These are phyloP conservation scores for Butyriboletus loyo DNA, from an alignment of 768 basidiomycete genomes.

Conservation along the genomic window DNA sequence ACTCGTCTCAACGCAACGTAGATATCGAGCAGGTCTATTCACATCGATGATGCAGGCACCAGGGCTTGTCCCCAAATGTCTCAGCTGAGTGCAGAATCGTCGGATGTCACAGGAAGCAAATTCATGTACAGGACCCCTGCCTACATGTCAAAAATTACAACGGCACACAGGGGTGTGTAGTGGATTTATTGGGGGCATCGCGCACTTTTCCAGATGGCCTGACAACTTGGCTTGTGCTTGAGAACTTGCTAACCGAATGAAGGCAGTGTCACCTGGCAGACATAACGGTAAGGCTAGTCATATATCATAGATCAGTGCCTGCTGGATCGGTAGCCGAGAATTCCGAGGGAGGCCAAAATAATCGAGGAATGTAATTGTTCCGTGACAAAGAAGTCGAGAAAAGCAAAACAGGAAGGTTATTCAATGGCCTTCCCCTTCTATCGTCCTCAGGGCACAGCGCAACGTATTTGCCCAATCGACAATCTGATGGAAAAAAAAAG, in stretches of 20 bases:
- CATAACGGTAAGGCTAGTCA: too few species aligned
- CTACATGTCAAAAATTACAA: neutral
- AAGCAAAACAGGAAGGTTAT: slow-evolving; percentile 1
- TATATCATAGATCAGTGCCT: too few species aligned
- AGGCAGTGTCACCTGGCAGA: slow-evolving; percentile 7
- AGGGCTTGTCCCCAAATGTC: slow-evolving; percentile 5
- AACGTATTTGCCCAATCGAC: neutral
- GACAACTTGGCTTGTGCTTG: neutral
- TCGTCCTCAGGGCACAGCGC: neutral
- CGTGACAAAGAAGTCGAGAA: neutral
- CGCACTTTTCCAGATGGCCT: neutral
- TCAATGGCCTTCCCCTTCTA: neutral
- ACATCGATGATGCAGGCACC: neutral
- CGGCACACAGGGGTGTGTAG: neutral
- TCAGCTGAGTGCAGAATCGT: slow-evolving; percentile 4
- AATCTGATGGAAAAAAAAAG: slow-evolving; percentile 2
- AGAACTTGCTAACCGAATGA: neutral
- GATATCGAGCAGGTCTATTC: neutral
- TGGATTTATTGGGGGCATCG: neutral
- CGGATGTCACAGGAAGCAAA: slow-evolving; percentile 7
- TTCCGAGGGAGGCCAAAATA: neutral
- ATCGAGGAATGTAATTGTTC: neutral
- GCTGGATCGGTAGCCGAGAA: neutral
- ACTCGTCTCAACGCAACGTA: neutral
- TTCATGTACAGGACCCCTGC: neutral